Conservation (phyloP, 1,284 basidiomycete species). For the Thelephora terrestris region DNA sequence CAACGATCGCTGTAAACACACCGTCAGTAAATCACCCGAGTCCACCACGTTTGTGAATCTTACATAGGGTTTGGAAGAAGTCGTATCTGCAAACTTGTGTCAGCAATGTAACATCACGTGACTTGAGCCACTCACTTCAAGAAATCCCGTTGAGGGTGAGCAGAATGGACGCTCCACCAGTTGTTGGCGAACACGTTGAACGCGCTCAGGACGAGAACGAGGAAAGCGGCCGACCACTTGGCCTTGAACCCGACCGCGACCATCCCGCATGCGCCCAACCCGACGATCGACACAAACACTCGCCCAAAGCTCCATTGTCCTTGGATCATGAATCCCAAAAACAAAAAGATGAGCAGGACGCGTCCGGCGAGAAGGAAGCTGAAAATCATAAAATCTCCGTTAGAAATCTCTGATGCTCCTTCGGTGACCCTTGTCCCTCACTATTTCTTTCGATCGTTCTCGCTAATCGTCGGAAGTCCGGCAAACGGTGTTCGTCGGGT, state of each 20-base stretch:
- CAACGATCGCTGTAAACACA: slow-evolving; percentile 74
- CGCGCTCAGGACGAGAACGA: slow-evolving; percentile 83
- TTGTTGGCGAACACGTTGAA: slow-evolving; percentile 99
- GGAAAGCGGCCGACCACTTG: slow-evolving; percentile 97
- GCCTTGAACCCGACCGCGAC: slow-evolving; percentile 99
- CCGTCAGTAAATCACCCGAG: slow-evolving; percentile 6
- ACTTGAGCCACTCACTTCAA: slow-evolving; percentile 56
- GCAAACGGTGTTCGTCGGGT: slow-evolving; percentile 86
- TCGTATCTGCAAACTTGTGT: slow-evolving; percentile 51
- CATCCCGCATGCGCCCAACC: slow-evolving; percentile 90
- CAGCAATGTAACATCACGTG: slow-evolving; percentile 1
- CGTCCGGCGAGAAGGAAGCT: slow-evolving; percentile 97
- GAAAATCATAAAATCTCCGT: slow-evolving; percentile 1
- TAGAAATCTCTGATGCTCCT: not conserved
- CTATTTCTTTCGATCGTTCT: slow-evolving; percentile 99
- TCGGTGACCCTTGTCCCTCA: slow-evolving; percentile 29
- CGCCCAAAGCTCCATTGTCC: slow-evolving; percentile 85
- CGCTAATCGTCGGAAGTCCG: slow-evolving; percentile 82
- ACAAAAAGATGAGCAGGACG: slow-evolving; percentile 96
- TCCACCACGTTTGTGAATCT: slow-evolving; percentile 20
- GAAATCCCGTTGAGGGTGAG: slow-evolving; percentile 96
- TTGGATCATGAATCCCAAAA: slow-evolving; percentile 95
- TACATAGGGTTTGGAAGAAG: slow-evolving; percentile 91
- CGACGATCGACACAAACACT: slow-evolving; percentile 79
- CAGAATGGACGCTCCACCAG: slow-evolving; percentile 93